Evolutionary conservation across 805 yeast genomes (phyloP), one percentile per base, ranked within the genome.

Genomic region (Kodamaea leandrae): DNA sequence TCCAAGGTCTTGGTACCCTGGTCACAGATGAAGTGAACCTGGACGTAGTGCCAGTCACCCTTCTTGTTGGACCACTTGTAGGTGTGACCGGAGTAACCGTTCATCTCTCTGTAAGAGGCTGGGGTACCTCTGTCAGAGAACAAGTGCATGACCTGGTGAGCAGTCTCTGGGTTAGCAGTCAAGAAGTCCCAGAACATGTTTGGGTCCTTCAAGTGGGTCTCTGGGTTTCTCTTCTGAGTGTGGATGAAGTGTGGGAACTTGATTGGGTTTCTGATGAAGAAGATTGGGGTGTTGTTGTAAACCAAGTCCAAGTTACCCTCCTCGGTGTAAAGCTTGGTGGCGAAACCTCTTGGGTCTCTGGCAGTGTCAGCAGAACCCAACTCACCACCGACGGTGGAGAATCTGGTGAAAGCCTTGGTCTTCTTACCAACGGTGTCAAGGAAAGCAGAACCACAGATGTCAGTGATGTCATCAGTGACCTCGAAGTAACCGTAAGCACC

Each of bases 81-180:
- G 25, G 90, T 76, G 68, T 85, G 95, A 41, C 90, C 91, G 17
- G 91, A 83, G 67, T 80, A 85, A 53, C 91, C 91, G 65, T 85
- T 75, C 91, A 85, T 85, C 57, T 79, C 78, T 68, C 93, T 74
- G 67, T 71, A 78, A 20, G 81, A 73, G 29, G 80, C 77, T 18
- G 93, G 93, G 37, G 91, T 84, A 63, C 95, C 93, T 64, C 93
- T 77, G 66, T 85, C 90, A 28, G 85, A 74, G 63, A 85, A 86
- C 60, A 86, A 69, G 45, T 74, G 72, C 77, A 78, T 74, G 33
- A 84, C 82, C 66, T 85, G 90, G 63, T 85, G 93, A 47, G 76
- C 64, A 18, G 88, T 71, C 66, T 85, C 95, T 55, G 74, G 86
- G 63, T 85, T 85, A 54, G 74, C 71, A 25, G 83, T 76, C 58